Evolutionary conservation across 441 rosid genomes (phyloP).

Genomic region (Populus hybrid): DNA sequence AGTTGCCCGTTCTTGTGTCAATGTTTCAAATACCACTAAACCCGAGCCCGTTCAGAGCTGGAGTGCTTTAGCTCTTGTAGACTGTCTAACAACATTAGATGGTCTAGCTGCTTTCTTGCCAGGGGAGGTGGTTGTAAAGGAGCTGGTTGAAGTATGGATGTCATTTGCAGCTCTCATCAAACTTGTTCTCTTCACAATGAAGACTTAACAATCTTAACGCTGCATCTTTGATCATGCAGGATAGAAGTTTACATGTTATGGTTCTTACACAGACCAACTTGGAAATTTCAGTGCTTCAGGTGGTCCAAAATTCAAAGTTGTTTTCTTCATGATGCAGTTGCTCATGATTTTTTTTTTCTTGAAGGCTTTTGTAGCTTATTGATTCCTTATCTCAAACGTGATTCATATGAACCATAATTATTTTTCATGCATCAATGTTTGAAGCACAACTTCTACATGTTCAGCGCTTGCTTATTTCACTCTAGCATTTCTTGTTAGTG

Average conservation of each 20-base stretch:
- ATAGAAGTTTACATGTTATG: conserved; percentile 52
- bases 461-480: background rate
- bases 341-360: conserved; percentile 2
- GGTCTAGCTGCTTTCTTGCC: conserved; percentile 72
- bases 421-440: background rate
- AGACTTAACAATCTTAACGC: conserved; percentile 2
- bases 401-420: background rate
- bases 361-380: background rate
- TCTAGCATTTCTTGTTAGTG: background rate
- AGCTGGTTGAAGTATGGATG: conserved; percentile 69
- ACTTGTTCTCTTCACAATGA: conserved; percentile 11
- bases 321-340: conserved; percentile 11
- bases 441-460: background rate
- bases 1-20: conserved; percentile 60
- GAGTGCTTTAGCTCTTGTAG: conserved; percentile 74
- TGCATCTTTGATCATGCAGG: conserved; percentile 48
- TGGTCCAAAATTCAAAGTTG: conserved; percentile 29
- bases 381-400: background rate
- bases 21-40: conserved; percentile 54
- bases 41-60: conserved; percentile 91
- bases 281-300: conserved; percentile 80
- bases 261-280: conserved; percentile 68
- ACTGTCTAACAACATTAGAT: conserved; percentile 74
- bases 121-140: conserved; percentile 65
- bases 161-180: conserved; percentile 16